Evolutionary conservation across 306 rosid genomes (phyloP), one percentile per base, ranked within the genome.

Genomic region (Dicorynia guianensis): DNA sequence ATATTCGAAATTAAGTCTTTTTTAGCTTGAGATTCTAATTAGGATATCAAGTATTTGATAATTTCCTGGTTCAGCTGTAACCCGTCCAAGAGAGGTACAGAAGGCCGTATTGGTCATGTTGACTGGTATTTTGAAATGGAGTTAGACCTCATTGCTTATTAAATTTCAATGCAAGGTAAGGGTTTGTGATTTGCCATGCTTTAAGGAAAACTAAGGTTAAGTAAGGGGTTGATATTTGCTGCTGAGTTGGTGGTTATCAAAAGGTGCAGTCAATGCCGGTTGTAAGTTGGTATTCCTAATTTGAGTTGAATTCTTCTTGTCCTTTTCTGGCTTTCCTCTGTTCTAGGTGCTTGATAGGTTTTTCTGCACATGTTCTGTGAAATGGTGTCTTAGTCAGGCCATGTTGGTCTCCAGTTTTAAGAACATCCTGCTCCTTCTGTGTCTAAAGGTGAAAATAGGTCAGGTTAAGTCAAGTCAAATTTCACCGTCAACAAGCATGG

Each of bases 1-100:
- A 10, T 57, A n/a, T 69, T 54, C 46, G 52, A 46, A 66, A 56
- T 65, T 40, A 36, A 50, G 36, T 11, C 72, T 69, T 42, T 8
- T 49, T 71, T 42, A 42, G 54, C 40, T 57, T 74, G 49, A 46
- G 53, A 60, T 63, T 63, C 30, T 25, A 25, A 25, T 1, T 25
- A 25, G 30, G 30, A 25, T 25, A 25, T 25, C 30, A 25, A 25
- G 30, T 25, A 25, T 73, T 78, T 54, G 13, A 11, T 48, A 14
- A 2, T 18, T 60, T 57, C 11, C 3, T 50, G 39, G 60, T 61
- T 77, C 52, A 10, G 0, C 69, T 36, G 11, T 11, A 56, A 63
- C 69, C 17, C 7, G 58, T 17, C 33, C 40, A 33, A 65, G 40
- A 25, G 56, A n/a, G 56, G 8, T 13, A 65, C 54, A 49, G 5